Percentiles rank a stretch among this genome's conserved stretches.
Evolutionary conservation across 495 filamentous ascomycete genomes (phyloP).

Genomic region (Hypoxylon lenormandii): DNA sequence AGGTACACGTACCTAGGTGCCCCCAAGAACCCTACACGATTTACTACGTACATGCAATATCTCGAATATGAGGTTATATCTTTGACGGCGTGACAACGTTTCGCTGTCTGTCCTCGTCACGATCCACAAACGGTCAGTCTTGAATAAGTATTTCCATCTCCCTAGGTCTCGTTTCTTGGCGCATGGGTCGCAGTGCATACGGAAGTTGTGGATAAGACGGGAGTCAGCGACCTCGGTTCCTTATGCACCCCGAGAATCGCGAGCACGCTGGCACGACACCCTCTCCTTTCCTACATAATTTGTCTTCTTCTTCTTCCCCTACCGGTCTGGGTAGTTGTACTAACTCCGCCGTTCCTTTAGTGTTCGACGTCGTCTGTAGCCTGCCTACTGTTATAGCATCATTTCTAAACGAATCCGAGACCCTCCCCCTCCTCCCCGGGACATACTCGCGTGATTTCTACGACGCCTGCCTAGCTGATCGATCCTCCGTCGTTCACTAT

Average conservation of each 20-base stretch:
- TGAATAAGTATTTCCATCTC: neutral
- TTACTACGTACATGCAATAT: conserved; percentile 6
- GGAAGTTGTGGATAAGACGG: neutral
- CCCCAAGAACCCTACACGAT: too few relatives aligned
- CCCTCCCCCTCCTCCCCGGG: neutral
- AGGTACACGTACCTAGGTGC: neutral
- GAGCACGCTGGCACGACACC: neutral
- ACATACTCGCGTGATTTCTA: conserved; percentile 4
- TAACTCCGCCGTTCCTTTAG: conserved; percentile 19
- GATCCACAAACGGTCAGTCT: conserved; percentile 1
- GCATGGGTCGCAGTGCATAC: neutral
- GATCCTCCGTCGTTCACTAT: neutral
- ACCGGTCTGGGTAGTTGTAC: neutral
- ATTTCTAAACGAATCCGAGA: neutral
- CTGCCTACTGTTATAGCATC: conserved; percentile 4
- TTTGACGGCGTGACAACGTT: conserved; percentile 18
- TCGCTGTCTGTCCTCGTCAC: neutral
- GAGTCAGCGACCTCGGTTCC: conserved; percentile 21
- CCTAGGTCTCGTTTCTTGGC: neutral
- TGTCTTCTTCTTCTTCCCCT: neutral
- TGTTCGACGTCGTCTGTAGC: neutral
- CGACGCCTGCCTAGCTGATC: neutral
- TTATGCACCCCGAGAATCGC: conserved; percentile 24
- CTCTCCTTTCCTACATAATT: neutral
- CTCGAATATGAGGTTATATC: conserved; percentile 21